Evolutionary conservation across 441 rosid genomes (phyloP).

Genomic region (Breynia disticha): DNA sequence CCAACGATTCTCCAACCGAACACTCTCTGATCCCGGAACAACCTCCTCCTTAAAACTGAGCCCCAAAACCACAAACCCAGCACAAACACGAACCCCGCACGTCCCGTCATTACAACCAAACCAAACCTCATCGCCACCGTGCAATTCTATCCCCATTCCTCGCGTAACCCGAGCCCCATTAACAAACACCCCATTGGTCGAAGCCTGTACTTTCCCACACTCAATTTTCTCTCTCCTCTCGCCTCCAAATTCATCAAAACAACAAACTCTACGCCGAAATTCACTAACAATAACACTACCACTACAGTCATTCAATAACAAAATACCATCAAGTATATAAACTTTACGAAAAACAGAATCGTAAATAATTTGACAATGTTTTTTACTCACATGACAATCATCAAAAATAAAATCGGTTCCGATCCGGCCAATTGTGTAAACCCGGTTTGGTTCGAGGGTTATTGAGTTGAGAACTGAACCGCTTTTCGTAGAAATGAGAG

Average conservation of each 20-base stretch:
- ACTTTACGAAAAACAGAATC: conserved; percentile 41
- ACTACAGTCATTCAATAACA: conserved; percentile 13
- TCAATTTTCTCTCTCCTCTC: conserved; percentile 16
- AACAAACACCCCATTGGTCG: conserved; percentile 59
- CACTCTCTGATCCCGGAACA: conserved; percentile 13
- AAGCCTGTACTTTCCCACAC: conserved; percentile 20
- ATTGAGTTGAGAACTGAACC: conserved; percentile 37
- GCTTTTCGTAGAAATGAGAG: conserved; percentile 38
- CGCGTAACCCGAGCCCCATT: conserved; percentile 42
- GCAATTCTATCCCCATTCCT: conserved; percentile 37
- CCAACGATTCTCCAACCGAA: conserved; percentile 15
- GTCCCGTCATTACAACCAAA: conserved; percentile 38
- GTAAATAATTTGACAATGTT: conserved; percentile 62
- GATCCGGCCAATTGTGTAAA: conserved; percentile 58
- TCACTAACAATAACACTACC: conserved; percentile 24
- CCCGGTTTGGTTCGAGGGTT: conserved; percentile 42
- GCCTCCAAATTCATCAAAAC: conserved; percentile 25
- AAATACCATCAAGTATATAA: conserved; percentile 45
- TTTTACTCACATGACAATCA: conserved; percentile 53
- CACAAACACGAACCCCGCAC: conserved; percentile 25
- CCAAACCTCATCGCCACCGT: conserved; percentile 62
- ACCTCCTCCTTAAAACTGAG: conserved; percentile 41
- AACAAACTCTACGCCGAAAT: conserved; percentile 30
- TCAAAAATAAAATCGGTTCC: conserved; percentile 27
- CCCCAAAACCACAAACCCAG: conserved; percentile 49